Evolutionary conservation across 805 yeast genomes (phyloP).

Genomic region (Scheffersomyces amazonensis): DNA sequence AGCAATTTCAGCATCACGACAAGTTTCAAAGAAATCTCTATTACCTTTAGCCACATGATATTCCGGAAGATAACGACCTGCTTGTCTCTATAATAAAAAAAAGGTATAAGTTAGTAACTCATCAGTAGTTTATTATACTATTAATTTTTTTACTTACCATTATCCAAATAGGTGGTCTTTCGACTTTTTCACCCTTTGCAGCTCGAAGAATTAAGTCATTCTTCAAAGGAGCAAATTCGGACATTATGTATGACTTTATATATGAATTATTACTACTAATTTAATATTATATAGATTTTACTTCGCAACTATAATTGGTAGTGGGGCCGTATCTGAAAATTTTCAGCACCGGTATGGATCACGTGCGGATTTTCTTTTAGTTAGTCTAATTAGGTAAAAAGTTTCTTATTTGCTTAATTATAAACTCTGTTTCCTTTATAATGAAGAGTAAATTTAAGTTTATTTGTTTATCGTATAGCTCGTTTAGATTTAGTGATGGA

Average conservation of each 20-base stretch:
- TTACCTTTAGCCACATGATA: constrained; percentile 85
- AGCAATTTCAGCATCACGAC: constrained; percentile 92
- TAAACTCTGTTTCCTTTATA: too few species aligned
- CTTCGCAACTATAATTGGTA: too few species aligned
- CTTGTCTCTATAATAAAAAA: constrained; percentile 65
- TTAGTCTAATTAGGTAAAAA: too few species aligned
- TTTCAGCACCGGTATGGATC: too few species aligned
- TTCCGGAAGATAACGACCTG: constrained; percentile 92
- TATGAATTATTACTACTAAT: too few species aligned
- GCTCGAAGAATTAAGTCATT: constrained; percentile 92
- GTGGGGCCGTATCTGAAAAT: too few species aligned
- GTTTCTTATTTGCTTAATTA: too few species aligned
- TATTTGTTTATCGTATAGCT: too few species aligned
- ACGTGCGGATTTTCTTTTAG: too few species aligned
- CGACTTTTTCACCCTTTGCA: constrained; percentile 85
- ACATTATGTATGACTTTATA: constrained; percentile 18
- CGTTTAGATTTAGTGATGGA: too few species aligned
- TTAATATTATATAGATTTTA: too few species aligned
- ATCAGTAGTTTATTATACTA: background rate
- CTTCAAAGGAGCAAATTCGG: constrained; percentile 69
- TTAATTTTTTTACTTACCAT: constrained; percentile 51
- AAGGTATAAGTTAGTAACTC: background rate
- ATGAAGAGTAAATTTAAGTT: too few species aligned
- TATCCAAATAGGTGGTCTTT: constrained; percentile 97
- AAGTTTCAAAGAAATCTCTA: constrained; percentile 91